These are phyloP conservation scores for Podochytrium sp. DNA, from an alignment of 192 early-diverging fungal species.

Conservation along the genomic window DNA sequence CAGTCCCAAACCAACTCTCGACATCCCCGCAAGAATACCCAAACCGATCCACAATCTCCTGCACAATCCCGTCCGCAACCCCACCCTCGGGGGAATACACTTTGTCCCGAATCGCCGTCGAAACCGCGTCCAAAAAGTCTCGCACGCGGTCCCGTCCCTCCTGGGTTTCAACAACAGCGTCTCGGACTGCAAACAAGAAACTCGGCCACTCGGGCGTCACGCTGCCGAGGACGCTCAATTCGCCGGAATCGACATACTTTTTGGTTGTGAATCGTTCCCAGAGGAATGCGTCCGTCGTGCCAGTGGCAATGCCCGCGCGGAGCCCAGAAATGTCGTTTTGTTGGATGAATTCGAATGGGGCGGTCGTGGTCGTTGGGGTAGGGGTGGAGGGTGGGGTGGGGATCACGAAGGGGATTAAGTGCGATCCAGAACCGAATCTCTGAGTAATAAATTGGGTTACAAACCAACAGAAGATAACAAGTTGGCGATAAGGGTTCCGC, in stretches of 20 bases:
- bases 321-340: conserved; percentile 78
- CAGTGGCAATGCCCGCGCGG: conserved; percentile 66
- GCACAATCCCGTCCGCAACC: conserved; percentile 8
- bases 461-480: too few relatives aligned
- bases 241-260: conserved; percentile 67
- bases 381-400: conserved; percentile 46
- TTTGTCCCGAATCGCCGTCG: conserved; percentile 47
- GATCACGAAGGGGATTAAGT: conserved; percentile 58
- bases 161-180: conserved; percentile 35
- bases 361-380: conserved; percentile 42
- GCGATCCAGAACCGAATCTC: conserved; percentile 78
- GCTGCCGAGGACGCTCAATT: conserved; percentile 72
- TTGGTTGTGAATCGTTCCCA: conserved; percentile 96
- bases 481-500: too few relatives aligned
- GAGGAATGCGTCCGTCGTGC: conserved; percentile 76
- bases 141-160: conserved; percentile 15
- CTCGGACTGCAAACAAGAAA: conserved; percentile 74
- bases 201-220: conserved; percentile 91
- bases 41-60: conserved; percentile 50
- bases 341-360: conserved; percentile 64
- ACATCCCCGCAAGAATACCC: conserved; percentile 62
- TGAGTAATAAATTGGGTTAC: too few relatives aligned
- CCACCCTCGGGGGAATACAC: conserved; percentile 45
- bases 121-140: conserved; percentile 46
- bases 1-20: conserved; percentile 66